phyloP scores from a whole-genome alignment of 768 basidiomycete species.

The Leccinum incarnatum region DNA sequence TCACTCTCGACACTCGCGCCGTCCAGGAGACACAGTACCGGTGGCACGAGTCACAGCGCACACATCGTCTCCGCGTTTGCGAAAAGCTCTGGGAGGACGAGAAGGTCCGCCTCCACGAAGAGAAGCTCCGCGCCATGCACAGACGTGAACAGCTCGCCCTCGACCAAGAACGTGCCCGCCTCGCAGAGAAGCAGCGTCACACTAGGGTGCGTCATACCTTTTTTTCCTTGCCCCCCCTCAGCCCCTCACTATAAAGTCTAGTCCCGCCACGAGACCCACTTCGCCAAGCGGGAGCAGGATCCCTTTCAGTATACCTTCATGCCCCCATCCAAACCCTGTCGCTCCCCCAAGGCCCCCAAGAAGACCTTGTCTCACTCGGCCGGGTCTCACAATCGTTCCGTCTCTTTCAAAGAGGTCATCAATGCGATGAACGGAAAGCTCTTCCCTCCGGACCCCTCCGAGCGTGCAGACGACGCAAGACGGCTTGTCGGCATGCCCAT shows the following conservation, averaged over 20 bases:
- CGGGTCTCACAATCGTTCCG: constrained; percentile 30
- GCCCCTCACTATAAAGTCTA: constrained; percentile 9
- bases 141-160: constrained; percentile 29
- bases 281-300: constrained; percentile 20
- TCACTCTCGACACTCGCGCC: constrained; percentile 41
- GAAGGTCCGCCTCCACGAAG: constrained; percentile 42
- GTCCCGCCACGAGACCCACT: constrained; percentile 15
- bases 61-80: constrained; percentile 43
- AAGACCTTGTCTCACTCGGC: constrained; percentile 7
- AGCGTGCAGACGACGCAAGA: constrained; percentile 32
- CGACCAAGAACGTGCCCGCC: constrained; percentile 29
- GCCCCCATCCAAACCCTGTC: constrained; percentile 22
- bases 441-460: constrained; percentile 43
- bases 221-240: not conserved
- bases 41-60: constrained; percentile 33
- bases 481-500: constrained; percentile 28
- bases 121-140: constrained; percentile 35
- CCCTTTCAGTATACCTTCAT: constrained; percentile 35
- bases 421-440: constrained; percentile 56
- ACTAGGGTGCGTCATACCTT: constrained; percentile 20
- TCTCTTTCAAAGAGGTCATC: constrained; percentile 57
- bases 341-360: constrained; percentile 16
- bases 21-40: constrained; percentile 36
- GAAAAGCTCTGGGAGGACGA: constrained; percentile 49
- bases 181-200: constrained; percentile 18